Percentiles rank a stretch among this genome's conserved stretches.
Evolutionary conservation across 495 filamentous ascomycete species (phyloP).

Genomic region (Annulohypoxylon bovei): DNA sequence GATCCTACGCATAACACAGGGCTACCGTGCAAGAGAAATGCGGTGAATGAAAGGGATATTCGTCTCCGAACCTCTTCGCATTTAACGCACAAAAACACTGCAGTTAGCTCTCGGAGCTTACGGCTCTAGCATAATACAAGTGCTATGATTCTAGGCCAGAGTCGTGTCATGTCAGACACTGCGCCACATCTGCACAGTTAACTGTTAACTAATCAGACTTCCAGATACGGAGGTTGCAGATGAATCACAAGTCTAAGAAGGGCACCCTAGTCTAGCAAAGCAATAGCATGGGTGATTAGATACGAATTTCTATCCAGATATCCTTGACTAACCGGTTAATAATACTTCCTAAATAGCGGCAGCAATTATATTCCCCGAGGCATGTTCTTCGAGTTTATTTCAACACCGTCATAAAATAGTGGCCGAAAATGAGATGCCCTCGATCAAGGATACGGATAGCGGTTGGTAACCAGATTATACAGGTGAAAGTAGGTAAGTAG

Average conservation of each 20-base stretch:
- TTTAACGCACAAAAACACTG: not conserved
- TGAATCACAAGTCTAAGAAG: not conserved
- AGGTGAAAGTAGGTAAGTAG: not conserved
- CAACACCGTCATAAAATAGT: not conserved
- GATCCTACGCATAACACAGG: not conserved
- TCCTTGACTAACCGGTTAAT: not conserved
- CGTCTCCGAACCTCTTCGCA: not conserved
- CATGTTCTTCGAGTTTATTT: not conserved
- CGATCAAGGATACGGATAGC: not conserved
- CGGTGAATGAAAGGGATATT: not conserved
- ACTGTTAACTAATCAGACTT: not conserved
- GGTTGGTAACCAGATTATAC: not conserved
- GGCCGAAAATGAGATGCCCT: not conserved
- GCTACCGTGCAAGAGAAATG: not conserved
- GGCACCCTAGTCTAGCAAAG: not conserved
- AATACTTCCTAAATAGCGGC: not conserved
- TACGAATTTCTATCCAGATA: not conserved
- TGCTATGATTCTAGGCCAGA: not conserved
- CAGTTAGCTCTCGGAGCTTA: not conserved
- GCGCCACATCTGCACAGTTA: not conserved
- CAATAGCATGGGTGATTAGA: not conserved
- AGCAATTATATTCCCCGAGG: not conserved
- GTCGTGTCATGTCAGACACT: conserved; percentile 6
- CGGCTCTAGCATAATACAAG: not conserved
- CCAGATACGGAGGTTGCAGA: conserved; percentile 8